These are phyloP conservation scores for Geranomyces variabilis DNA, from an alignment of 192 early-diverging fungal species.

Conservation along the genomic window DNA sequence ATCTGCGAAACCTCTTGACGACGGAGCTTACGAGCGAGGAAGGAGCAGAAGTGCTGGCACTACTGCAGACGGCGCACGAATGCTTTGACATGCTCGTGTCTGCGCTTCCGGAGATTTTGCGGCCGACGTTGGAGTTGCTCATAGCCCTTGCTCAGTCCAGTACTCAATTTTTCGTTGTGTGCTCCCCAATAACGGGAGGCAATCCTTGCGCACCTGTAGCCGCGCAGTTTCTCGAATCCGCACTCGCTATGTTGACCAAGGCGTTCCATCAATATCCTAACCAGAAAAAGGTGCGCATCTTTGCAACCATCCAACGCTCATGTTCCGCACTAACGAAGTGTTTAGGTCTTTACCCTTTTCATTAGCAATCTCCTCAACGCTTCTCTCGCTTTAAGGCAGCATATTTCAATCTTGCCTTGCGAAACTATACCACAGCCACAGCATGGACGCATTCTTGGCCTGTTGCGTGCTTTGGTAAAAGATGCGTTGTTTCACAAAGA, in stretches of 20 bases:
- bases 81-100: conserved; percentile 7
- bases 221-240: background rate
- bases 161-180: background rate
- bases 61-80: background rate
- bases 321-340: background rate
- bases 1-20: background rate
- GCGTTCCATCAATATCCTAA: conserved; percentile 22
- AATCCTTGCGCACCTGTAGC: background rate
- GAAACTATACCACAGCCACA: background rate
- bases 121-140: conserved; percentile 28
- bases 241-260: background rate
- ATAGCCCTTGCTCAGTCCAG: background rate
- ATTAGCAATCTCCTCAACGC: conserved; percentile 12
- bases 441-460: background rate
- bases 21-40: background rate
- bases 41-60: background rate
- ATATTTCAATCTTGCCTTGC: background rate
- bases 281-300: conserved; percentile 19
- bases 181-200: background rate
- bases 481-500: conserved; percentile 32
- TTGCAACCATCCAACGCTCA: background rate
- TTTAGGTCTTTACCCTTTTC: conserved; percentile 16
- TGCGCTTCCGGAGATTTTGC: conserved; percentile 20
- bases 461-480: background rate
- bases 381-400: background rate